These are phyloP conservation scores for Metschnikowia sp. DNA, from an alignment of 805 yeast species.

Conservation along the genomic window DNA sequence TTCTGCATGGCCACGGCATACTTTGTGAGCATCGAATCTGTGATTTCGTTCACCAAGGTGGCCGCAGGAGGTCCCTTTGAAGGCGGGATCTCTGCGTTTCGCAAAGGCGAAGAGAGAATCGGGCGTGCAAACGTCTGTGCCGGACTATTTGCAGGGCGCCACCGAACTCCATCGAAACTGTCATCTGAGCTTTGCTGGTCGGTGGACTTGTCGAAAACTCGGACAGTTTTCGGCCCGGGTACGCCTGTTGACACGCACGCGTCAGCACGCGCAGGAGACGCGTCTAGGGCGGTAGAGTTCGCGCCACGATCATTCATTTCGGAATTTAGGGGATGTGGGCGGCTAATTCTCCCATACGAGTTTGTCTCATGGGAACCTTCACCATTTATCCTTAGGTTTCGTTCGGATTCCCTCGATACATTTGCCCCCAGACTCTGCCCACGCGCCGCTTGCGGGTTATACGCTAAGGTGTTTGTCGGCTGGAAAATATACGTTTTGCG, in stretches of 20 bases:
- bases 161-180: slow-evolving; percentile 40
- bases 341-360: neutral
- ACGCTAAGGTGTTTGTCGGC: slow-evolving; percentile 31
- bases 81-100: slow-evolving; percentile 15
- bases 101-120: slow-evolving; percentile 44
- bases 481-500: slow-evolving; percentile 33
- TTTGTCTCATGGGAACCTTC: neutral
- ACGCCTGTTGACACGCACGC: neutral
- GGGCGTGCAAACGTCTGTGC: slow-evolving; percentile 9
- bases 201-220: slow-evolving; percentile 9
- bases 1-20: slow-evolving; percentile 39
- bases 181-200: slow-evolving; percentile 41
- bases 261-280: slow-evolving; percentile 7
- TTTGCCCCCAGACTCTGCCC: neutral
- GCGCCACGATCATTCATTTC: neutral
- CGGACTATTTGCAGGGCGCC: slow-evolving; percentile 18
- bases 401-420: neutral
- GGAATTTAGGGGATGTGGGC: neutral
- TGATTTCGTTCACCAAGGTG: slow-evolving; percentile 28
- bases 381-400: neutral
- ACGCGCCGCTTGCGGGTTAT: slow-evolving; percentile 7
- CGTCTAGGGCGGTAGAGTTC: neutral
- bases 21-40: slow-evolving; percentile 38
- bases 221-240: neutral
- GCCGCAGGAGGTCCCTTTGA: slow-evolving; percentile 10